A percentile compares a stretch with the other conserved stretches of the same genome.
phyloP scores from a whole-genome alignment of 768 basidiomycete species.

The Neoboletus magnificus region DNA sequence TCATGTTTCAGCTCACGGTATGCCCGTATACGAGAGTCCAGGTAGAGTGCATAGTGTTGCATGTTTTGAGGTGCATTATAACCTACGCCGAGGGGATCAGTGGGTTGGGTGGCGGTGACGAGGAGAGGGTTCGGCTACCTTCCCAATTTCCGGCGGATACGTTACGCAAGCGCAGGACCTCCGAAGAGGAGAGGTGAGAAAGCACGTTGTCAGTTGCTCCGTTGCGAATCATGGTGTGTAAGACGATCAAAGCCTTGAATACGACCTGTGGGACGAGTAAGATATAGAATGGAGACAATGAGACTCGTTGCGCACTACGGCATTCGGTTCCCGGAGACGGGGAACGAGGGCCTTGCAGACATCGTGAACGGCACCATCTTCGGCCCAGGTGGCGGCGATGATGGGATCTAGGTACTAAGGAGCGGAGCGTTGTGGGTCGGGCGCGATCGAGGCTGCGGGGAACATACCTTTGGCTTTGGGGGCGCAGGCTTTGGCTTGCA shows the following conservation, averaged over 20 bases:
- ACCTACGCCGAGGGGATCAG: slow-evolving; percentile 43
- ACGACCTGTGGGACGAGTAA: slow-evolving; percentile 58
- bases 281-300: neutral
- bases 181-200: slow-evolving; percentile 73
- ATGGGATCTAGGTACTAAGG: slow-evolving; percentile 92
- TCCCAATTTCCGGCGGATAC: slow-evolving; percentile 85
- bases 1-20: slow-evolving; percentile 94
- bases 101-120: neutral
- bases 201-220: slow-evolving; percentile 95
- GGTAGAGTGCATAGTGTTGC: slow-evolving; percentile 81
- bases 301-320: slow-evolving; percentile 57
- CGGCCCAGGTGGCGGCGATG: slow-evolving; percentile 94
- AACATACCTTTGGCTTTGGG: slow-evolving; percentile 87
- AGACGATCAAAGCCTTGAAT: slow-evolving; percentile 95
- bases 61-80: slow-evolving; percentile 85
- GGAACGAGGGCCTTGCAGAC: slow-evolving; percentile 86
- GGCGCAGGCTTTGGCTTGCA: slow-evolving; percentile 97
- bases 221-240: slow-evolving; percentile 95
- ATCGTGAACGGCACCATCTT: slow-evolving; percentile 90
- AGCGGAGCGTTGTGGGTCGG: neutral
- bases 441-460: neutral
- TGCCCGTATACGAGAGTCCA: slow-evolving; percentile 83
- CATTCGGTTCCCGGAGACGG: slow-evolving; percentile 87
- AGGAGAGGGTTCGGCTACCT: slow-evolving; percentile 45
- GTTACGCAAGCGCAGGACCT: slow-evolving; percentile 78